A percentile compares a stretch with the other conserved stretches of the same genome.
phyloP scores from a whole-genome alignment of 2,329 filamentous ascomycete species.

The Alternaria triticina region DNA sequence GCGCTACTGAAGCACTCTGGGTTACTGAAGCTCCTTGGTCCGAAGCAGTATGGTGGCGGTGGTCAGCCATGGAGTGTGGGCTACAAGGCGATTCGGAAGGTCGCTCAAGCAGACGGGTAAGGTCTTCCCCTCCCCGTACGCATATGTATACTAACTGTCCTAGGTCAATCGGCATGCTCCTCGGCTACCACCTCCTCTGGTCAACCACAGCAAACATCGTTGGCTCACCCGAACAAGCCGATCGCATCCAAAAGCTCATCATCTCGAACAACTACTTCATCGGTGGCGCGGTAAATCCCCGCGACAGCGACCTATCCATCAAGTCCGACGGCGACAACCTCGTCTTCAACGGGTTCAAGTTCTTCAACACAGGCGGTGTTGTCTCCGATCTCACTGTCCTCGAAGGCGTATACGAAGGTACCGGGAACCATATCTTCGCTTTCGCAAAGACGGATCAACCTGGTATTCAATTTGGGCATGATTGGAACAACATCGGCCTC shows the following conservation, averaged over 20 bases:
- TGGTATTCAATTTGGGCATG: constrained; percentile 63
- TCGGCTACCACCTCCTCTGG: constrained; percentile 71
- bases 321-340: constrained; percentile 61
- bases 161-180: constrained; percentile 66
- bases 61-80: constrained; percentile 61
- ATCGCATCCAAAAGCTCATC: constrained; percentile 63
- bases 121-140: neutral
- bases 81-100: constrained; percentile 66
- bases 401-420: constrained; percentile 66
- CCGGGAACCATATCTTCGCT: constrained; percentile 67
- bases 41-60: constrained; percentile 59
- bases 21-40: constrained; percentile 59
- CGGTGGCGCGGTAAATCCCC: constrained; percentile 69
- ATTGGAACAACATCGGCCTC: constrained; percentile 71
- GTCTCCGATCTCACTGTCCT: constrained; percentile 70
- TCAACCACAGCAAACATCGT: constrained; percentile 66
- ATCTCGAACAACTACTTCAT: constrained; percentile 70
- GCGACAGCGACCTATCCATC: constrained; percentile 67
- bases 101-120: constrained; percentile 68
- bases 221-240: constrained; percentile 65
- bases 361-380: constrained; percentile 72
- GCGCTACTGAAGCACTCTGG: constrained; percentile 60
- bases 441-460: constrained; percentile 64
- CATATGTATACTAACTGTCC: neutral
- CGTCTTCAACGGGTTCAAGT: constrained; percentile 67